Evolutionary conservation across 805 yeast species (phyloP).

Genomic region (Metschnikowia koreensis): DNA sequence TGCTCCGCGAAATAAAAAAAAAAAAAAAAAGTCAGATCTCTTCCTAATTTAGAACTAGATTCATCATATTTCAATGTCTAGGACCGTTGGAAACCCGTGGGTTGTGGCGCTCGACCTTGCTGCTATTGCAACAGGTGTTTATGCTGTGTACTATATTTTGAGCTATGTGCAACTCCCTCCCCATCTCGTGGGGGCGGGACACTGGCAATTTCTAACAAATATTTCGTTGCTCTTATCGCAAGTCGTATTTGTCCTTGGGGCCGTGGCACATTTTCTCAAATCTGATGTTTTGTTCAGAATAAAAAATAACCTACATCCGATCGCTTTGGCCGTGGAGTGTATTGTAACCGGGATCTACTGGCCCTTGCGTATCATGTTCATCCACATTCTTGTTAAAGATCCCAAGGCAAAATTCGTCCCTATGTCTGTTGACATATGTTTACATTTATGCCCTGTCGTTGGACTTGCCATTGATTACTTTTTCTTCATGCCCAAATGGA

Average conservation of each 20-base stretch:
- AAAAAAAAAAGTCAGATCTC: background rate
- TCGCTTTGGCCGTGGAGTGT: slow-evolving; percentile 56
- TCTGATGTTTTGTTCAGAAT: slow-evolving; percentile 25
- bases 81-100: slow-evolving; percentile 31
- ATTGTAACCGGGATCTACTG: slow-evolving; percentile 67
- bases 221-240: slow-evolving; percentile 52
- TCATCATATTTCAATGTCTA: slow-evolving; percentile 1
- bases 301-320: slow-evolving; percentile 48
- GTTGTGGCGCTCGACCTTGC: slow-evolving; percentile 25
- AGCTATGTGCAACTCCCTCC: slow-evolving; percentile 43
- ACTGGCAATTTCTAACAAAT: slow-evolving; percentile 70
- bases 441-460: slow-evolving; percentile 59
- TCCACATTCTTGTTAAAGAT: slow-evolving; percentile 45
- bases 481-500: slow-evolving; percentile 48
- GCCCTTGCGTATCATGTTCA: slow-evolving; percentile 57
- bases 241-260: slow-evolving; percentile 39
- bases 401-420: slow-evolving; percentile 41
- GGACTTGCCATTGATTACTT: slow-evolving; percentile 56
- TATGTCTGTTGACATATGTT: slow-evolving; percentile 49
- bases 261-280: slow-evolving; percentile 32
- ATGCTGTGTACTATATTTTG: slow-evolving; percentile 25
- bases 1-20: background rate
- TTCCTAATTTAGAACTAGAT: background rate
- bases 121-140: slow-evolving; percentile 28
- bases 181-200: slow-evolving; percentile 56